Evolutionary conservation across 1,284 basidiomycete genomes (phyloP).

Genomic region (Trametes polyzona): DNA sequence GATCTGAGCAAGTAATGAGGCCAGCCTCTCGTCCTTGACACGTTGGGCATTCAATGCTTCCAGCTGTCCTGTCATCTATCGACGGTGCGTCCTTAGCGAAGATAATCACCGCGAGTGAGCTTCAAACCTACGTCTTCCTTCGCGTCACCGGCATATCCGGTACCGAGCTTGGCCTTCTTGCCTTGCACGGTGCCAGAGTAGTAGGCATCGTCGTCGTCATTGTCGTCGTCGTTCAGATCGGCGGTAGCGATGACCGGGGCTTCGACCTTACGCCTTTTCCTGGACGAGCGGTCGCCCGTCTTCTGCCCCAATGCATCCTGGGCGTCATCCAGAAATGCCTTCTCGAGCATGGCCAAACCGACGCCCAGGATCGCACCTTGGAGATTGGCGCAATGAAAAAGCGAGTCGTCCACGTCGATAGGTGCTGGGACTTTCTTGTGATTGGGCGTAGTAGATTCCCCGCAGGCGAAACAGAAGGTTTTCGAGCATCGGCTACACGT

Average conservation of each 20-base stretch:
- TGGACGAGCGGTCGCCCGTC: slow-evolving; percentile 23
- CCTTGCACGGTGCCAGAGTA: slow-evolving; percentile 47
- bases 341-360: slow-evolving; percentile 80
- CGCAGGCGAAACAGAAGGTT: slow-evolving; percentile 83
- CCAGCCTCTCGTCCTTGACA: slow-evolving; percentile 72
- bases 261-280: slow-evolving; percentile 40
- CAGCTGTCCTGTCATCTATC: slow-evolving; percentile 75
- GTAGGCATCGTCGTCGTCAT: slow-evolving; percentile 61
- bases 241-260: slow-evolving; percentile 20
- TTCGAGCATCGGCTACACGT: slow-evolving; percentile 68
- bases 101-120: neutral
- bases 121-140: slow-evolving; percentile 79
- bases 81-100: slow-evolving; percentile 12
- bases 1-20: slow-evolving; percentile 67
- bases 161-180: slow-evolving; percentile 74
- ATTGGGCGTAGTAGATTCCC: slow-evolving; percentile 60
- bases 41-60: slow-evolving; percentile 76
- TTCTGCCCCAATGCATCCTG: slow-evolving; percentile 22
- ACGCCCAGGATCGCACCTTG: slow-evolving; percentile 88
- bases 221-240: slow-evolving; percentile 51
- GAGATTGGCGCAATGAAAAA: slow-evolving; percentile 87
- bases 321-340: slow-evolving; percentile 62
- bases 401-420: slow-evolving; percentile 49
- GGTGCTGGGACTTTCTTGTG: slow-evolving; percentile 16
- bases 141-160: slow-evolving; percentile 80